Evolutionary conservation across 169 alveolate species (phyloP).

Genomic region (Plasmodium sp.): DNA sequence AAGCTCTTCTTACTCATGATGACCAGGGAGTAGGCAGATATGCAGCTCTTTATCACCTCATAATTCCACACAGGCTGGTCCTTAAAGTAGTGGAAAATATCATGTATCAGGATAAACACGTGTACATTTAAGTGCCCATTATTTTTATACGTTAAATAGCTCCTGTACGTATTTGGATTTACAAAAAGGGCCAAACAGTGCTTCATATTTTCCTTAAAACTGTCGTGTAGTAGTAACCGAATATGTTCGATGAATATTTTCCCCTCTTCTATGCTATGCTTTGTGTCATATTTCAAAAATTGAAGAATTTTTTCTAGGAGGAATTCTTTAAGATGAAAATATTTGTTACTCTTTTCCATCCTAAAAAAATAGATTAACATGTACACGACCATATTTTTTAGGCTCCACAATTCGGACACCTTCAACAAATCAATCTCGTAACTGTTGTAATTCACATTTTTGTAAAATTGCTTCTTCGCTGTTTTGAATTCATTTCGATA

Average conservation of each 20-base stretch:
- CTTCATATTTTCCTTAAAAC: conserved; percentile 50
- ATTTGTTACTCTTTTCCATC: neutral
- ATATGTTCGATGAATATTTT: conserved; percentile 36
- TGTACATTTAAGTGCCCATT: conserved; percentile 1
- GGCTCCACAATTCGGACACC: neutral
- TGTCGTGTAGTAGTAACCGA: conserved; percentile 27
- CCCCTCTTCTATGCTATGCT: conserved; percentile 8
- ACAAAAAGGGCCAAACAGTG: conserved; percentile 23
- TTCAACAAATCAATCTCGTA: conserved; percentile 25
- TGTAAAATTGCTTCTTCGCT: conserved; percentile 28
- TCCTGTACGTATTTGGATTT: conserved; percentile 32
- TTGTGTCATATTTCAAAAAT: conserved; percentile 43
- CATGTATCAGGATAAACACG: conserved; percentile 41
- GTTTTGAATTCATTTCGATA: neutral
- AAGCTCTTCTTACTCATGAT: conserved; percentile 6
- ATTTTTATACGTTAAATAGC: neutral
- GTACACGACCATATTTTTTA: conserved; percentile 41
- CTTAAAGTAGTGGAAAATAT: conserved; percentile 55
- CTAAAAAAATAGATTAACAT: conserved; percentile 14
- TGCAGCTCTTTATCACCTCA: conserved; percentile 28
- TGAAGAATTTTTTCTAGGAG: conserved; percentile 35
- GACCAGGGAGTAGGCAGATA: conserved; percentile 13
- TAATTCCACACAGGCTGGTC: conserved; percentile 57
- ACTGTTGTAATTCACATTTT: conserved; percentile 2
- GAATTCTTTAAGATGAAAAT: conserved; percentile 33